These are phyloP conservation scores for Naganishia liquefaciens DNA, from an alignment of 1,284 basidiomycete species.

Conservation along the genomic window DNA sequence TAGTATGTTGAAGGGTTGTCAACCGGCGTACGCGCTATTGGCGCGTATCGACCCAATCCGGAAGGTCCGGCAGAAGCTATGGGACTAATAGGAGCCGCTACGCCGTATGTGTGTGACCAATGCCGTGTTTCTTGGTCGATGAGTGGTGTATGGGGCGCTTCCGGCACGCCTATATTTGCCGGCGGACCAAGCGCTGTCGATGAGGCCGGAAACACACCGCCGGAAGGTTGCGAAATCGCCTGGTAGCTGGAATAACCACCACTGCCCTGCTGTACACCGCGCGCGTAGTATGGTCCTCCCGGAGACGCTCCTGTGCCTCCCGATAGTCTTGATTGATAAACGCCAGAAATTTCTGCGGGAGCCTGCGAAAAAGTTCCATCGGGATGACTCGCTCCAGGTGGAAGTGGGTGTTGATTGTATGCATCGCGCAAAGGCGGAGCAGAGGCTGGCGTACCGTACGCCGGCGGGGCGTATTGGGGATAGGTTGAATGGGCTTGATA, in stretches of 20 bases:
- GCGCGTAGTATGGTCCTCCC: background rate
- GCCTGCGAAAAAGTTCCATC: slow-evolving; percentile 5
- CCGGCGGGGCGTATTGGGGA: slow-evolving; percentile 2
- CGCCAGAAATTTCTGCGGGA: background rate
- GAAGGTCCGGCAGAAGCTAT: slow-evolving; percentile 1
- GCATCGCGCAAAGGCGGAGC: slow-evolving; percentile 18
- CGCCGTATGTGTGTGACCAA: slow-evolving; percentile 13
- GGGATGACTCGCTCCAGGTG: background rate
- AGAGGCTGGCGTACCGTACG: slow-evolving; percentile 12
- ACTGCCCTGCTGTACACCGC: background rate
- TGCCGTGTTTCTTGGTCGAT: background rate
- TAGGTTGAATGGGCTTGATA: slow-evolving; percentile 13
- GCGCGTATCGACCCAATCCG: background rate
- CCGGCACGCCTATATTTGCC: background rate
- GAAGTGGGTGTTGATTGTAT: background rate
- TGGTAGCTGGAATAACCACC: background rate
- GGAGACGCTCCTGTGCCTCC: background rate
- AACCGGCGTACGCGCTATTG: background rate
- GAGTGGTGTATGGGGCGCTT: slow-evolving; percentile 10
- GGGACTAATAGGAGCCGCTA: background rate
- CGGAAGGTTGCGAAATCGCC: background rate
- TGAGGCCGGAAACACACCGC: background rate
- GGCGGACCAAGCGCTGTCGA: slow-evolving; percentile 8
- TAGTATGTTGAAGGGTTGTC: slow-evolving; percentile 12
- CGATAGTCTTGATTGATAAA: slow-evolving; percentile 22